Evolutionary conservation across 1,284 basidiomycete species (phyloP), one percentile per base, ranked within the genome.

Genomic region (Sporisorium iseilematis-ciliati): DNA sequence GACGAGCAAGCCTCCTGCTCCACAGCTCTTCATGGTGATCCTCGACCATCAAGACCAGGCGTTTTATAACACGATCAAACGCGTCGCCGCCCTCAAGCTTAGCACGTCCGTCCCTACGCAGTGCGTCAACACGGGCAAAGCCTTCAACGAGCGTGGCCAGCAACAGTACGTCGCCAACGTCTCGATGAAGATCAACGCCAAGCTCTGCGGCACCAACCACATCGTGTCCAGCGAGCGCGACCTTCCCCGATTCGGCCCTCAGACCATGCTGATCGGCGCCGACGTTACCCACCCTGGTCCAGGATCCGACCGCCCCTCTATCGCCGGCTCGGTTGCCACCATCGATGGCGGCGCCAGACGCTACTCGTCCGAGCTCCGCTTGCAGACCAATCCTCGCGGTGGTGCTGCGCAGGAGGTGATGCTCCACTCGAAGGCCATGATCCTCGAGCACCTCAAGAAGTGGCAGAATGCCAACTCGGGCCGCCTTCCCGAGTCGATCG

Each of bases 151-250:
- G 5, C 67, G 74, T 85, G 69, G 77, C 49, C 59, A 81, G 8
- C 84, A 84, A n/a, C 87, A 88, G 79, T 88, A 88, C 82, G 84
- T 83, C 7, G 86, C 84, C 45, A 87, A 87, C 68, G 82, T 82
- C 58, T 58, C 78, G 2, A 81, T 81, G 80, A 81, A 79, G 73
- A 65, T 76, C 54, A 65, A 87, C 75, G 81, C 84, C 60, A 88
- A 88, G 86, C 85, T 88, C 41, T 86, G 86, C n/a, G 88, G 88
- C 49, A 73, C 86, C 48, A 88, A 87, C 56, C 78, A 80, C 35
- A 60, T 73, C 20, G 69, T 80, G 16, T 41, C 52, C 20, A 57
- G 53, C 41, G 57, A 64, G 38, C 63, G 62, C 73, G 29, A 69
- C 66, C 48, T 86, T 85, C 63, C 81, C 85, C 11, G 68, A 16